A percentile compares a stretch with the other conserved stretches of the same genome.
phyloP scores from a whole-genome alignment of 78 protist genomes.

The Chrysochromulina tobinii region DNA sequence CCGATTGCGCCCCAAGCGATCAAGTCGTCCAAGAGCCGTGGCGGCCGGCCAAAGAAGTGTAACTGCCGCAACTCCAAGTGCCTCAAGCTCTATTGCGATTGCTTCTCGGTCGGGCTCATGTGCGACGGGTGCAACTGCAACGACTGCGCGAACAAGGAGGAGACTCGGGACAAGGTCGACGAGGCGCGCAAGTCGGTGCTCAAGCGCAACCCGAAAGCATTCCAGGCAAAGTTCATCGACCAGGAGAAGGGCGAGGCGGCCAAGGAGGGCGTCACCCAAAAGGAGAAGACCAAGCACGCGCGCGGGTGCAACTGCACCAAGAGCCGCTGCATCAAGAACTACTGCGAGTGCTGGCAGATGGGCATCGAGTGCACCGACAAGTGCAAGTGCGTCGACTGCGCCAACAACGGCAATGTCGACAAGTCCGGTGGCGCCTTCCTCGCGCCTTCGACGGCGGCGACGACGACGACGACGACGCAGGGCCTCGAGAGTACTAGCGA shows the following conservation, averaged over 20 bases:
- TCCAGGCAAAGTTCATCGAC: conserved; percentile 46
- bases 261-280: not conserved
- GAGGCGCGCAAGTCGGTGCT: conserved; percentile 46
- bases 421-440: no score
- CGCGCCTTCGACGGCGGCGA: no score
- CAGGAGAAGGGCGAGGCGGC: not conserved
- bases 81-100: conserved; percentile 77
- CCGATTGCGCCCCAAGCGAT: no score
- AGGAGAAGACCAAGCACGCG: conserved; percentile 28
- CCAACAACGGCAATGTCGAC: not conserved
- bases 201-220: conserved; percentile 75
- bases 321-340: conserved; percentile 72
- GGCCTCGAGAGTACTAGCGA: no score
- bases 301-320: conserved; percentile 81
- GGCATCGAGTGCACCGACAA: conserved; percentile 44
- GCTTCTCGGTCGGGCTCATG: conserved; percentile 58
- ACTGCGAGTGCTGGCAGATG: conserved; percentile 79
- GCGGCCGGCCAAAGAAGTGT: conserved; percentile 45
- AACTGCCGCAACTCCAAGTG: conserved; percentile 82
- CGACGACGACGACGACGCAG: no score
- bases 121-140: conserved; percentile 65
- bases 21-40: no score
- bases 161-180: conserved; percentile 34
- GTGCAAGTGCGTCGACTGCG: conserved; percentile 55
- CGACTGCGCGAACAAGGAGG: conserved; percentile 62